A percentile compares a stretch with the other conserved stretches of the same genome.
Conservation (phyloP, 805 yeast genomes). For the Hanseniaspora mollemarum region DNA sequence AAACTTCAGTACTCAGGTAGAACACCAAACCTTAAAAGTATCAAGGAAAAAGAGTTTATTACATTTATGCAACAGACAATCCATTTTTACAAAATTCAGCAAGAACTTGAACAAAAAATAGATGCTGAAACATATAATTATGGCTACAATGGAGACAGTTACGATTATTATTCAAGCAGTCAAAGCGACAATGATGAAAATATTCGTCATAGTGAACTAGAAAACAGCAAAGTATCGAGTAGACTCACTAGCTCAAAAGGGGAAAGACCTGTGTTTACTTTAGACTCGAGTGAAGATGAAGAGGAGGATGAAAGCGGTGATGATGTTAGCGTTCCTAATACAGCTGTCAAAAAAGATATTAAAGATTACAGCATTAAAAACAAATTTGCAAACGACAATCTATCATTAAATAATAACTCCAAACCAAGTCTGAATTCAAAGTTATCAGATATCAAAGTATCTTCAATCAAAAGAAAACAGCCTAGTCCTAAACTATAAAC, state of each 20-base stretch:
- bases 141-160: not conserved
- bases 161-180: not conserved
- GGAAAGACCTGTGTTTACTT: constrained; percentile 17
- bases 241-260: not conserved
- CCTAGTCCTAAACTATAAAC: not conserved
- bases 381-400: not conserved
- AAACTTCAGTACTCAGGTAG: constrained; percentile 1
- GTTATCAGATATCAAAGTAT: constrained; percentile 2
- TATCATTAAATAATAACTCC: not conserved
- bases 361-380: not conserved
- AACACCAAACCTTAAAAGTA: not conserved
- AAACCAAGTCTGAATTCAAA: not conserved
- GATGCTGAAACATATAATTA: not conserved
- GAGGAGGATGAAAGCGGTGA: constrained; percentile 11
- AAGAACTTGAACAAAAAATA: not conserved
- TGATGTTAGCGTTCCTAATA: not conserved
- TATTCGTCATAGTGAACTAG: constrained; percentile 18
- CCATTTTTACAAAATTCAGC: constrained; percentile 10
- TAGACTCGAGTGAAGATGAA: constrained; percentile 16
- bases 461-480: not conserved
- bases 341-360: not conserved
- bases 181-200: not conserved
- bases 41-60: constrained; percentile 3
- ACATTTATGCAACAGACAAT: constrained; percentile 8
- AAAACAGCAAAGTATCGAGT: constrained; percentile 14